Evolutionary conservation across 805 yeast genomes (phyloP).

Genomic region (Grigorovia transvaalensis): DNA sequence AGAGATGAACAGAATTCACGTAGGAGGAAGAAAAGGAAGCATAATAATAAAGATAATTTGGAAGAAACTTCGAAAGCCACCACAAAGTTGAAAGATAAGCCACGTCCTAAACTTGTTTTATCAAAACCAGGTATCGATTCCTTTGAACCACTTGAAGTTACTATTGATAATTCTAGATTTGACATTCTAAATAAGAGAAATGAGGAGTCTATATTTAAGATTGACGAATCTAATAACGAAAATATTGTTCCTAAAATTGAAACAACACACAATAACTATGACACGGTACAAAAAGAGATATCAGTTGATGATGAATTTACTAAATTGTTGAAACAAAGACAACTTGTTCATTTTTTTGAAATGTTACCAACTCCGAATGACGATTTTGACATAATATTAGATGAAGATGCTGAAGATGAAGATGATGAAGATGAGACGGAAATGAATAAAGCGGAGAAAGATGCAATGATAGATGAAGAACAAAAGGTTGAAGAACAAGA

Average conservation of each 20-base stretch:
- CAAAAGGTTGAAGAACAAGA: not conserved
- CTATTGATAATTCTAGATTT: not conserved
- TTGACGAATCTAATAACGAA: not conserved
- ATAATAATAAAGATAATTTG: constrained; percentile 15
- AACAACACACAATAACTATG: not conserved
- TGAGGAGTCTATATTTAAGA: not conserved
- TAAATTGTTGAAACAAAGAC: constrained; percentile 8
- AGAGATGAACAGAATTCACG: constrained; percentile 18
- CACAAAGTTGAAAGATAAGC: constrained; percentile 3
- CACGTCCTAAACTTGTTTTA: constrained; percentile 17
- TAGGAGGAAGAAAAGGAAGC: constrained; percentile 9
- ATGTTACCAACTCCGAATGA: constrained; percentile 35
- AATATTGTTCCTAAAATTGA: constrained; percentile 3
- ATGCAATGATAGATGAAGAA: not conserved
- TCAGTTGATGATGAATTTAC: not conserved
- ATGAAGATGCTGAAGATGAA: constrained; percentile 25
- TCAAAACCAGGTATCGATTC: constrained; percentile 28
- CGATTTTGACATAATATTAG: constrained; percentile 35
- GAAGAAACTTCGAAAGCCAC: constrained; percentile 9
- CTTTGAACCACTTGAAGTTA: constrained; percentile 1
- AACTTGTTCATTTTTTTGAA: constrained; percentile 18
- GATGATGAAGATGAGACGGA: constrained; percentile 3
- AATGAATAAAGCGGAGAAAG: constrained; percentile 5
- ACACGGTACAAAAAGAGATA: not conserved
- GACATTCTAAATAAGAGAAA: not conserved